Conservation (phyloP, 306 rosid genomes). For the Psophocarpus tetragonolobus region DNA sequence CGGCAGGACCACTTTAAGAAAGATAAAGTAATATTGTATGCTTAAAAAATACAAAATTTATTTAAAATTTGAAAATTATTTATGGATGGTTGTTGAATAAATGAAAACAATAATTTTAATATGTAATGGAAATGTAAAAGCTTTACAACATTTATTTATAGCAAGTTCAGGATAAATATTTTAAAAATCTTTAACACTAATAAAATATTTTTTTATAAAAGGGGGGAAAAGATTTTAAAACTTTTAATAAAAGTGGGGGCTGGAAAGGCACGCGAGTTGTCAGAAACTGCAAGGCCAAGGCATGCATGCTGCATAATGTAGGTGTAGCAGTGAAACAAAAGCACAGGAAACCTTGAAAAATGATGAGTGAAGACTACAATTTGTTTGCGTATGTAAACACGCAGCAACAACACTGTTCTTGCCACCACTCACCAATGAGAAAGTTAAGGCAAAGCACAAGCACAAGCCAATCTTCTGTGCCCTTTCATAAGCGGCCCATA, state of each 20-base stretch:
- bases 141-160: too few relatives aligned
- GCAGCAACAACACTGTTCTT: neutral
- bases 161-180: too few relatives aligned
- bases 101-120: too few relatives aligned
- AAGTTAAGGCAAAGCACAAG: neutral
- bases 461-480: neutral
- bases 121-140: too few relatives aligned
- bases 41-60: too few relatives aligned
- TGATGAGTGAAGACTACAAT: neutral
- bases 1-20: too few relatives aligned
- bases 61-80: neutral
- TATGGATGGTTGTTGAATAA: neutral
- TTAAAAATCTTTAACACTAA: too few relatives aligned
- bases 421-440: slow-evolving; percentile 29
- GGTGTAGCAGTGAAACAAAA: neutral
- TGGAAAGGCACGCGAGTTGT: slow-evolving; percentile 19
- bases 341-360: slow-evolving; percentile 14
- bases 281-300: neutral
- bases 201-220: too few relatives aligned
- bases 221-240: too few relatives aligned
- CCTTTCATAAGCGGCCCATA: slow-evolving; percentile 11
- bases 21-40: too few relatives aligned
- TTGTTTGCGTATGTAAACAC: neutral
- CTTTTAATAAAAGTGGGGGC: slow-evolving; percentile 11
- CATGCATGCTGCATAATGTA: slow-evolving; percentile 17